Percentiles rank a stretch among this genome's conserved stretches.
These are phyloP conservation scores for Zostera marina DNA, from an alignment of 116 monocot genomes.

Conservation along the genomic window DNA sequence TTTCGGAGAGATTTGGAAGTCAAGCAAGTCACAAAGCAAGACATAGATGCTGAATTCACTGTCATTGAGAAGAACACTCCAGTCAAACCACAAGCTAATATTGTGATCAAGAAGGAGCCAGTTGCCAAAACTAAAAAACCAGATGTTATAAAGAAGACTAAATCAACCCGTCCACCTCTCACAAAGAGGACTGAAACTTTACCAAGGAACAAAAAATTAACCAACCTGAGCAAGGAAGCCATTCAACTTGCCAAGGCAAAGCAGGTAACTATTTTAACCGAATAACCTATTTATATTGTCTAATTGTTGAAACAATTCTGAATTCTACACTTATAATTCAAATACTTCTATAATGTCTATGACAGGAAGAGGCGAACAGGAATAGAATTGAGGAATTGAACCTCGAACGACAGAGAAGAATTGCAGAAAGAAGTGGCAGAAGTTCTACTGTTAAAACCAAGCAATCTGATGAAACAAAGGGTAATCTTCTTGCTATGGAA, in stretches of 20 bases:
- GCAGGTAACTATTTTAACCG: conserved; percentile 1
- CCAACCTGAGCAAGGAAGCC: conserved; percentile 5
- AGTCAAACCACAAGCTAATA: background rate
- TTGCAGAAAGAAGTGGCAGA: conserved; percentile 11
- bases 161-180: background rate
- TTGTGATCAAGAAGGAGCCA: background rate
- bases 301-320: background rate
- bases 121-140: background rate
- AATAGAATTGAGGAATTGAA: conserved; percentile 9
- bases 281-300: background rate
- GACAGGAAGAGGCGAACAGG: conserved; percentile 17
- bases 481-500: no score
- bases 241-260: conserved; percentile 5
- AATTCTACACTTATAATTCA: background rate
- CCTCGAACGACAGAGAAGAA: conserved; percentile 11
- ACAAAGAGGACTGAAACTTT: conserved; percentile 3
- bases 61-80: conserved; percentile 2
- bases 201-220: conserved; percentile 7
- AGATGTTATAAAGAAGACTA: conserved; percentile 3
- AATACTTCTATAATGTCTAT: background rate
- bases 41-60: background rate
- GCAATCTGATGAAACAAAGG: no score
- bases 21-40: conserved; percentile 2
- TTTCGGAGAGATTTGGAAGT: conserved; percentile 1
- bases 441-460: background rate